Base-by-base conservation (phyloP, 345 rosid genomes). In the Gossypium arboreum region DNA sequence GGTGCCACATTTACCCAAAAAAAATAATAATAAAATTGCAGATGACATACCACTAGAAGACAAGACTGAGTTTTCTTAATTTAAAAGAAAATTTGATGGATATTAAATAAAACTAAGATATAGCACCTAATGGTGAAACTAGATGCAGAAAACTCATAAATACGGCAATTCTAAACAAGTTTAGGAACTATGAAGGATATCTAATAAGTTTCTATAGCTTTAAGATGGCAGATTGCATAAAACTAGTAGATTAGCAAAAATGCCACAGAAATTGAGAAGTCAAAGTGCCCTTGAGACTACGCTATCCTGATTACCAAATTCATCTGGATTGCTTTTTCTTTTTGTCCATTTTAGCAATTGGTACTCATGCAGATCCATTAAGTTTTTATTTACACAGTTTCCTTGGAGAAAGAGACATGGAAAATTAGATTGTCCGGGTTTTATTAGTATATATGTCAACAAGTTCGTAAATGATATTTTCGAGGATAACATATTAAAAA, bases 1-100 rank as follows among this genome's bases (percentile, higher is more conserved):
- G 45, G 17, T 67, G 58, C 71, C 61, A 75, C 52, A 22, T 58
- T 73, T 59, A 24, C 76, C 68, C 44, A 51, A 24, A 69, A 44
- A 24, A 69, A 29, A 29, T 17, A 18, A 2, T 11, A 13, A 25
- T 6, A 71, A 34, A 73, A 70, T 34, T 24, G 24, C 15, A 25
- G 43, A 48, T 68, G 24, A 25, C 72, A 68, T 16, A 58, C 34
- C 17, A 44, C 66, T 13, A 44, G 24, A 20, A 22, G 41, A 72
- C 34, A 72, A 9, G 44, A 43, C 1, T 67, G 20, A n/a, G 29
- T 20, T 16, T 47, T 48, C 41, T 68, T 25, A 25, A 48, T 48
- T 13, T 15, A 25, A 68, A 68, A 48, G 56, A 24, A 45, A 57
- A 22, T 4, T 27, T 47, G 1, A 22, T 47, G 41, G 72, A 68